Percentiles rank a stretch among this genome's conserved stretches.
phyloP scores from a whole-genome alignment of 805 yeast species.

The Hanseniaspora valbyensis region DNA sequence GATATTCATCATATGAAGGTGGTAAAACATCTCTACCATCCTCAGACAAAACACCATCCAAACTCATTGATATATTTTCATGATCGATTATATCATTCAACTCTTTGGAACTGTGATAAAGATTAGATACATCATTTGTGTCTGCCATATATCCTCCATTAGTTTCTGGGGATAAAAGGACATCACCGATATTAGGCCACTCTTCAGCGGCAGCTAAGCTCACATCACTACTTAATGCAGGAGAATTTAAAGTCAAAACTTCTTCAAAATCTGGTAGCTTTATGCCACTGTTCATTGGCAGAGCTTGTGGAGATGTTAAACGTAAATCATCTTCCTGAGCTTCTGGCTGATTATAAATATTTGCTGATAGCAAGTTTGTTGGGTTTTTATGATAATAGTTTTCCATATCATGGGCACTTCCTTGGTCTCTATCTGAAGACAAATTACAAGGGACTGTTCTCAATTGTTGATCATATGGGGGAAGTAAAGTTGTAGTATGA shows the following conservation, averaged over 20 bases:
- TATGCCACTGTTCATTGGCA: constrained; percentile 1
- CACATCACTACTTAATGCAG: constrained; percentile 3
- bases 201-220: not conserved
- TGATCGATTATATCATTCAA: constrained; percentile 25
- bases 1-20: constrained; percentile 11
- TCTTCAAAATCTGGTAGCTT: constrained; percentile 14
- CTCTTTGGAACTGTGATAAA: constrained; percentile 33
- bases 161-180: constrained; percentile 5
- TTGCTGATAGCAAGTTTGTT: constrained; percentile 10
- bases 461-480: constrained; percentile 40
- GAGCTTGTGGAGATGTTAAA: constrained; percentile 12
- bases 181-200: constrained; percentile 3
- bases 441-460: not conserved
- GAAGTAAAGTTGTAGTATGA: constrained; percentile 67
- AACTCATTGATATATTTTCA: constrained; percentile 18
- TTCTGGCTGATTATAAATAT: constrained; percentile 9
- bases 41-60: not conserved
- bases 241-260: constrained; percentile 6
- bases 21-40: not conserved
- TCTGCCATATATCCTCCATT: not conserved
- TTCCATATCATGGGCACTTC: not conserved
- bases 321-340: constrained; percentile 8
- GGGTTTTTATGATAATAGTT: constrained; percentile 8
- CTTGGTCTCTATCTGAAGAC: not conserved
- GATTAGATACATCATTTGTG: not conserved